Evolutionary conservation across 305 asterid species (phyloP).

Genomic region (Coffea humblotiana): DNA sequence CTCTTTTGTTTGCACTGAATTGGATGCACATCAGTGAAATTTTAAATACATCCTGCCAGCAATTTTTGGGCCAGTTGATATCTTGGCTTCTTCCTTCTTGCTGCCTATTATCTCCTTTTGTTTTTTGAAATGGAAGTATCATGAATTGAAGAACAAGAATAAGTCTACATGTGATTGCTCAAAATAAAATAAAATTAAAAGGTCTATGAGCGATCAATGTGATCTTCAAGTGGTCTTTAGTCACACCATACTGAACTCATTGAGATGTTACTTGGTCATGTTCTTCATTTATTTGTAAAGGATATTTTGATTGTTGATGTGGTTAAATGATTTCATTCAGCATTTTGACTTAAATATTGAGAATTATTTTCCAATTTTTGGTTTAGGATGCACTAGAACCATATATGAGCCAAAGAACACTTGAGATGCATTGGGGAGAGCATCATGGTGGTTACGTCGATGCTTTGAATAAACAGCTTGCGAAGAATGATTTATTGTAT

Average conservation of each 20-base stretch:
- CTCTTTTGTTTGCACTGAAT: background rate
- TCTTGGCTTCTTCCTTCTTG: background rate
- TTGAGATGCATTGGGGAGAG: conserved; percentile 89
- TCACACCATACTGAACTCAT: background rate
- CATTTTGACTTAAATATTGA: background rate
- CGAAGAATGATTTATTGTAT: conserved; percentile 59
- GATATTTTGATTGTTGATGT: background rate
- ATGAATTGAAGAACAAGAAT: background rate
- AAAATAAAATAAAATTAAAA: too few species aligned
- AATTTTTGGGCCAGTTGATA: background rate
- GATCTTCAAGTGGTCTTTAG: background rate
- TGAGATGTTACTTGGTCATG: background rate
- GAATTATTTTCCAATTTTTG: background rate
- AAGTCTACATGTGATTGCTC: background rate
- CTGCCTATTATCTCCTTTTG: background rate
- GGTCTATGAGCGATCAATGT: too few species aligned
- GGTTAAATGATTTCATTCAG: background rate
- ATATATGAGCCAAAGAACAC: conserved; percentile 69
- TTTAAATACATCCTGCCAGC: background rate
- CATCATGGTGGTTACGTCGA: conserved; percentile 83
- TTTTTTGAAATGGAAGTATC: conserved; percentile 12
- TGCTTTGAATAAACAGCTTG: conserved; percentile 81
- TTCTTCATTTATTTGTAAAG: background rate
- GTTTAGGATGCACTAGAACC: conserved; percentile 90
- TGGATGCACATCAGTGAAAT: background rate